Conservation (phyloP, 139 green algal genomes). For the Gonium pectorale region DNA sequence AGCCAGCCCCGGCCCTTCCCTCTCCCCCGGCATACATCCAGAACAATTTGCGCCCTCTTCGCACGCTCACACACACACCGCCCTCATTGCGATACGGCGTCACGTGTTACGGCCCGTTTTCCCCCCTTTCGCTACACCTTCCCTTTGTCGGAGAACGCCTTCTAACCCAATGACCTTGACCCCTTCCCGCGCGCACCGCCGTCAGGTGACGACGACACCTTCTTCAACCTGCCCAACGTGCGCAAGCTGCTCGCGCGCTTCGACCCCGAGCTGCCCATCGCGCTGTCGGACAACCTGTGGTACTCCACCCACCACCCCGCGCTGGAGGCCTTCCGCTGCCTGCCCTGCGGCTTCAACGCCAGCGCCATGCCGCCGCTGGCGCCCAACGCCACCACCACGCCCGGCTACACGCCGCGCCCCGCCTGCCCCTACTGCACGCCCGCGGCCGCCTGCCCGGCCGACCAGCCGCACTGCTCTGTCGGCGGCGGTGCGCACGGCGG, state of each 20-base stretch:
- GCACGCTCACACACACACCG: no score
- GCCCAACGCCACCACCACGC: neutral
- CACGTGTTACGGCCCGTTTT: no score
- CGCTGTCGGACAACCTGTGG: conserved; percentile 38
- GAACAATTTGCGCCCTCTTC: no score
- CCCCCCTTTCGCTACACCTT: no score
- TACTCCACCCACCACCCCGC: conserved; percentile 5
- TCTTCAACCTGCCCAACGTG: conserved; percentile 30
- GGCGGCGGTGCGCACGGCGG: conserved; percentile 31
- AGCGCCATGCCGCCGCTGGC: neutral
- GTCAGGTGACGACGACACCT: conserved; percentile 30
- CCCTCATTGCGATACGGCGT: no score
- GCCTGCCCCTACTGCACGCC: conserved; percentile 40
- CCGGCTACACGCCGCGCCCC: conserved; percentile 5
- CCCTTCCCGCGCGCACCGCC: neutral
- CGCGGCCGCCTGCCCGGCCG: neutral
- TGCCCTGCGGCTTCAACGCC: conserved; percentile 41
- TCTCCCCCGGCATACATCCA: no score
- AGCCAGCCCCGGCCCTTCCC: no score
- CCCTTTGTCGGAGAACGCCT: no score
- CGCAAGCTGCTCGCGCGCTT: conserved; percentile 17
- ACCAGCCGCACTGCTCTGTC: neutral
- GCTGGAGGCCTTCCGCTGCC: conserved; percentile 22
- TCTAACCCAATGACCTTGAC: neutral
- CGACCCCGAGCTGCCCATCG: conserved; percentile 21